Conservation (phyloP, 345 rosid genomes). For the Leavenworthia alabamica region DNA sequence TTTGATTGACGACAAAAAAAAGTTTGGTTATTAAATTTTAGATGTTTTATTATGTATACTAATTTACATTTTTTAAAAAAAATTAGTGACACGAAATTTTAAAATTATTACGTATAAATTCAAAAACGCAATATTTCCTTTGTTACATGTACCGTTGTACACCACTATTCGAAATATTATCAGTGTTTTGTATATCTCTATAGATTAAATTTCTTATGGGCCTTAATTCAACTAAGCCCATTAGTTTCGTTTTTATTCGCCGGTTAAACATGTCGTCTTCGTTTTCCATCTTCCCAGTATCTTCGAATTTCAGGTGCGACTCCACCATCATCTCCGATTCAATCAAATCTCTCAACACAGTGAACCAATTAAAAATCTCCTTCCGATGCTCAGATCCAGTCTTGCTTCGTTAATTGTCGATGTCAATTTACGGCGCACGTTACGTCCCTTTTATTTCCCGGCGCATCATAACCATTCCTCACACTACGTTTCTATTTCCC, state of each 20-base stretch:
- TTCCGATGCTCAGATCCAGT: conserved; percentile 28
- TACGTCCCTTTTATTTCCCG: conserved; percentile 11
- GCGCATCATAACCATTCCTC: conserved; percentile 34
- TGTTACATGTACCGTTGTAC: too few relatives aligned
- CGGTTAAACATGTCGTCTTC: neutral
- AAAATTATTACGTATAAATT: too few relatives aligned
- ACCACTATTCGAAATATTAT: too few relatives aligned
- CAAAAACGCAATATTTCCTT: too few relatives aligned
- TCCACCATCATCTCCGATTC: neutral
- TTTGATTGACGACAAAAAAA: too few relatives aligned
- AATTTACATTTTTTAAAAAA: too few relatives aligned
- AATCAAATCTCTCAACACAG: neutral
- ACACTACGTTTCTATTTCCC: neutral
- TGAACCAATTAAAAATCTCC: neutral
- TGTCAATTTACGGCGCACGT: conserved; percentile 31
- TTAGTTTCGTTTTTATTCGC: neutral
- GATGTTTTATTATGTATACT: too few relatives aligned
- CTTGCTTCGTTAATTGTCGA: conserved; percentile 17
- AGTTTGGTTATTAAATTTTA: too few relatives aligned
- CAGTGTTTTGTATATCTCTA: too few relatives aligned
- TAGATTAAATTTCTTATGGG: neutral
- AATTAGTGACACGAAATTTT: too few relatives aligned
- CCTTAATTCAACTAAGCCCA: neutral
- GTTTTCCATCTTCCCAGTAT: neutral
- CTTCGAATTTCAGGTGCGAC: neutral